Base-by-base conservation (phyloP, 768 basidiomycete genomes). In the Clitopilus hobsonii region DNA sequence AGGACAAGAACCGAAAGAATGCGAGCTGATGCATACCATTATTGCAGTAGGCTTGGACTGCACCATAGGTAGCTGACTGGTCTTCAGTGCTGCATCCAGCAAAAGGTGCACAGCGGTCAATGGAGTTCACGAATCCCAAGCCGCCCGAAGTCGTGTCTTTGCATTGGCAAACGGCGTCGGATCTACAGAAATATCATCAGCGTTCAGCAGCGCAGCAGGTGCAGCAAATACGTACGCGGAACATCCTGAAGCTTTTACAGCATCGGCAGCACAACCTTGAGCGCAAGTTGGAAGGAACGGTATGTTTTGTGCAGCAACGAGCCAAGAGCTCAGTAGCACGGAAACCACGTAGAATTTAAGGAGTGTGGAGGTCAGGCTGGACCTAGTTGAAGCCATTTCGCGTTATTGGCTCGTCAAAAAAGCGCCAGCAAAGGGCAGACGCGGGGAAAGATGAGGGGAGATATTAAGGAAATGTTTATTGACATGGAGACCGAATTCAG, bases 271-370 rank as follows among this genome's bases (percentile, higher is more conserved):
- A 20, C 41, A 45, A 8, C n/a, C n/a, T 45, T 45, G 6, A 20
- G 41, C 41, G 11, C 41, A 45, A 18, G n/a, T 45, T 16, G 41
- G 41, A 3, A 45, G 41, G 11, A 18, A 18, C 18, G 41, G 41
- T 2, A 45, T 45, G 18, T 45, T 45, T 20, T 45, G 41, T 4
- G 41, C 41, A 11, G 11, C 5, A 16, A 23, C 41, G 41, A 45
- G 41, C 41, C 41, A 45, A 23, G 14, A 4, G 41, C 41, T 45
- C 22, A 45, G 22, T 6, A 45, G 22, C 11, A 45, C 16, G 3
- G 41, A 45, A 20, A 45, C n/a, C 41, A 45, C 41, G 41, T 45
- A 45, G 41, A 45, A 20, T 45, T 45, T 45, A 45, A 45, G 41
- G 41, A 45, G 41, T 11, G 41, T 45, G 41, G 41, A 45, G 41